These are phyloP conservation scores for Aspergillus udagawae DNA, from an alignment of 2,329 filamentous ascomycete genomes.

Conservation along the genomic window DNA sequence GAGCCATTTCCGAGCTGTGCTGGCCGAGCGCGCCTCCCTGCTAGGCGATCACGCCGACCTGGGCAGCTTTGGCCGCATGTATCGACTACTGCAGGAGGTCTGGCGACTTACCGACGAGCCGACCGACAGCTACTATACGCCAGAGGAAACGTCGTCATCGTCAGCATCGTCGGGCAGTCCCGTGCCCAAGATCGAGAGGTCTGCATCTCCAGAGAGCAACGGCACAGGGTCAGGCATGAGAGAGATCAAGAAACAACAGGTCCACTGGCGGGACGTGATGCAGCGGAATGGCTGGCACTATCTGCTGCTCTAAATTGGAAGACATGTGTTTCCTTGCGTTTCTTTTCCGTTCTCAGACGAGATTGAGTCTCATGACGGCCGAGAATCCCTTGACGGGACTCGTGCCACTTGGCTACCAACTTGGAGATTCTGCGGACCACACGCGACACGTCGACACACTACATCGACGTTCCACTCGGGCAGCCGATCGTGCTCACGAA, in stretches of 20 bases:
- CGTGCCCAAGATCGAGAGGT: constrained; percentile 17
- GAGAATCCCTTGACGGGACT: constrained; percentile 17
- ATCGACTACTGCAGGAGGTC: constrained; percentile 72
- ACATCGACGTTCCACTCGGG: background rate
- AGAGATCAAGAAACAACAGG: constrained; percentile 51
- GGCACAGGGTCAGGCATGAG: constrained; percentile 10
- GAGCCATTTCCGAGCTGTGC: constrained; percentile 72
- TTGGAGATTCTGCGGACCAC: constrained; percentile 1
- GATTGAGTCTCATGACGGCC: constrained; percentile 13
- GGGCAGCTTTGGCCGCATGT: constrained; percentile 82
- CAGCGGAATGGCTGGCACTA: constrained; percentile 87
- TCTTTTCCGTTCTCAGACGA: constrained; percentile 4
- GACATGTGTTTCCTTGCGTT: background rate
- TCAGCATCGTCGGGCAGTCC: constrained; percentile 7
- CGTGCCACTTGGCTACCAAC: constrained; percentile 18
- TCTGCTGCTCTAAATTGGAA: constrained; percentile 66
- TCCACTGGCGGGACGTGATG: constrained; percentile 96
- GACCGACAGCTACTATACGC: constrained; percentile 5
- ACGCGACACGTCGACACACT: background rate
- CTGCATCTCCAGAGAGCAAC: constrained; percentile 13
- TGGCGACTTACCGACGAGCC: constrained; percentile 72
- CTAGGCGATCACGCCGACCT: constrained; percentile 74
- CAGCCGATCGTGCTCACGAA: background rate
- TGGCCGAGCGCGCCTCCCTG: constrained; percentile 68
- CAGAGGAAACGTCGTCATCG: constrained; percentile 7